Conservation (phyloP, 176 grass and related monocot species). For the Lolium perenne region DNA sequence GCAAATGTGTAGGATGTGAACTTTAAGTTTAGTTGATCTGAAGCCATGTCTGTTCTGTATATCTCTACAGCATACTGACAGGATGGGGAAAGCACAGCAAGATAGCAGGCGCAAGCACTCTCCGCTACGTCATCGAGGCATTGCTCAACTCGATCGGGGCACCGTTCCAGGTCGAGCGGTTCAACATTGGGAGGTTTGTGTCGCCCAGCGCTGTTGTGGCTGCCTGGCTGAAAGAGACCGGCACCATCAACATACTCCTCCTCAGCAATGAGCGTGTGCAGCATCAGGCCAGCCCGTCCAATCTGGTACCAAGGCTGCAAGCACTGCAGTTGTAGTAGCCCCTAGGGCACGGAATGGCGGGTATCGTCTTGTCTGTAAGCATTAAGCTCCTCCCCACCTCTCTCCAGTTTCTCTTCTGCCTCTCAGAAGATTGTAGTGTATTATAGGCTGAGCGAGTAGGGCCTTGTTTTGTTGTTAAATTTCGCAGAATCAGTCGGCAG, state of each 20-base stretch:
- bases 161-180: conserved; percentile 84
- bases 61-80: conserved; percentile 80
- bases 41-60: not conserved
- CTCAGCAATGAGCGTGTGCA: conserved; percentile 58
- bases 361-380: conserved; percentile 19
- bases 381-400: not conserved
- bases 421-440: conserved; percentile 57
- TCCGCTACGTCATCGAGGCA: conserved; percentile 64
- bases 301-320: conserved; percentile 67
- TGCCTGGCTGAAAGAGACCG: conserved; percentile 76
- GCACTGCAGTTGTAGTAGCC: conserved; percentile 84
- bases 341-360: not conserved
- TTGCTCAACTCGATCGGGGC: conserved; percentile 83
- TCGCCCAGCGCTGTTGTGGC: conserved; percentile 81
- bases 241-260: conserved; percentile 77
- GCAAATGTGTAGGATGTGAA: conserved; percentile 8
- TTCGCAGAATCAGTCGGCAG: conserved; percentile 52
- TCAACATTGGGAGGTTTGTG: conserved; percentile 87
- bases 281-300: conserved; percentile 35
- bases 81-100: conserved; percentile 99
- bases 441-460: conserved; percentile 43
- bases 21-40: not conserved
- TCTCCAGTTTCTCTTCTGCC: conserved; percentile 20
- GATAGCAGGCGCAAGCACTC: conserved; percentile 80
- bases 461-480: conserved; percentile 32